Evolutionary conservation across 2,329 filamentous ascomycete species (phyloP), one percentile per base, ranked within the genome.

Genomic region (Botrytis fabae): DNA sequence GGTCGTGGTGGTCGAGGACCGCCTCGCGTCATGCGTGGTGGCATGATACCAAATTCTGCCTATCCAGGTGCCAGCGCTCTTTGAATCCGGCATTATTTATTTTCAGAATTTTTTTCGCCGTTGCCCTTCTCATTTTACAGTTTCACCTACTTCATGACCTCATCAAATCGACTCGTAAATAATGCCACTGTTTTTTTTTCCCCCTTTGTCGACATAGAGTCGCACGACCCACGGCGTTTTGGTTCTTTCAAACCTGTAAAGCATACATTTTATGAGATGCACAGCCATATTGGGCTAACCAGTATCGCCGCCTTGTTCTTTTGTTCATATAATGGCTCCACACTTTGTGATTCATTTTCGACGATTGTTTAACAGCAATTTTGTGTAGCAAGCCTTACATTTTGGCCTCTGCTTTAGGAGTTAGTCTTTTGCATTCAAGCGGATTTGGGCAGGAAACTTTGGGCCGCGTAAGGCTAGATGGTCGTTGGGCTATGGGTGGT

Each of bases 1-100:
- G 75, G 74, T 9, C 72, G 79, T 64, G 77, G 77, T 40, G 76
- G 75, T 18, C 73, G 78, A 71, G 76, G 76, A 28, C 73, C 73
- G 20, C 61, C 64, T 38, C 74, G 76, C 68, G 75, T 75, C 44
- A 74, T 73, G 28, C 71, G 73, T 46, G 69, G 77, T 73, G 76
- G 73, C 10, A 85, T 88, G 84, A 83, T 87, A 69, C 87, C 87
- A 8, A 85, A 84, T 59, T 86, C 86, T 75, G 85, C 87, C 28
- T 89, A 89, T 77, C 86, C 87, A n/a, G 77, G 78, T 35, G 38
- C 60, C 40, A 63, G 60, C 62, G 75, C 59, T 44, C 51, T 77
- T n/a, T 79, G 74, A 78, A 70, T 65, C 16, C 25, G 22, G 61
- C 10, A 69, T 51, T 61, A n/a, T 46, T 38, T 61, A 46, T 59